These are phyloP conservation scores for Brassica rapa DNA, from an alignment of 345 rosid species.

Conservation along the genomic window DNA sequence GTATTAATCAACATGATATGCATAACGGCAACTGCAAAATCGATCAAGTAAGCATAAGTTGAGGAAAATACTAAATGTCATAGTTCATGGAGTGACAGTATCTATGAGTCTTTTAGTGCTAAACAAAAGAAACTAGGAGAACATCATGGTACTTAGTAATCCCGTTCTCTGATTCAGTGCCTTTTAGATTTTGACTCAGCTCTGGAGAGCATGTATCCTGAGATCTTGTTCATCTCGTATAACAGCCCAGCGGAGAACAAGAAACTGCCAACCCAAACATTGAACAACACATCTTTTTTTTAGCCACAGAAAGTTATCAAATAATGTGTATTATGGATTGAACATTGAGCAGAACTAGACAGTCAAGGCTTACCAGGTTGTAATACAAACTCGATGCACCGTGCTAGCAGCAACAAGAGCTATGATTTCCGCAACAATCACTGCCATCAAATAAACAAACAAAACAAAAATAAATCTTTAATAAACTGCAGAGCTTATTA, in stretches of 20 bases:
- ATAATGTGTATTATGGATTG: background rate
- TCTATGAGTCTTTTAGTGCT: background rate
- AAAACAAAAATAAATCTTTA: too few species aligned
- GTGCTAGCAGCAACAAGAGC: constrained; percentile 77
- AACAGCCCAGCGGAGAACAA: constrained; percentile 72
- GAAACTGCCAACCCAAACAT: constrained; percentile 54
- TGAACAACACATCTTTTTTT: background rate
- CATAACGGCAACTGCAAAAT: background rate
- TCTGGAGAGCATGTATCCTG: constrained; percentile 51
- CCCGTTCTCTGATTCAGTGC: constrained; percentile 35
- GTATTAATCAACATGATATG: too few species aligned
- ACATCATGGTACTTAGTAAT: background rate
- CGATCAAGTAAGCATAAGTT: background rate
- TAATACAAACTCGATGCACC: constrained; percentile 77
- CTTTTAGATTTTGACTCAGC: constrained; percentile 60
- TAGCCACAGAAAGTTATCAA: background rate
- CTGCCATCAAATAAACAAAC: constrained; percentile 42
- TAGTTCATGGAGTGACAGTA: background rate
- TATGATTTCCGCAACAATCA: constrained; percentile 63
- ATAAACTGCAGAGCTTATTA: too few species aligned
- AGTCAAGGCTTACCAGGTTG: constrained; percentile 63
- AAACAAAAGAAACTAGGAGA: background rate
- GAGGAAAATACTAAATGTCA: background rate
- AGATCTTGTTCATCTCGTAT: constrained; percentile 78
- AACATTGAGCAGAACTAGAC: background rate